Evolutionary conservation across 139 green algal species (phyloP), one percentile per base, ranked within the genome.

Genomic region (Volvox reticuliferus): DNA sequence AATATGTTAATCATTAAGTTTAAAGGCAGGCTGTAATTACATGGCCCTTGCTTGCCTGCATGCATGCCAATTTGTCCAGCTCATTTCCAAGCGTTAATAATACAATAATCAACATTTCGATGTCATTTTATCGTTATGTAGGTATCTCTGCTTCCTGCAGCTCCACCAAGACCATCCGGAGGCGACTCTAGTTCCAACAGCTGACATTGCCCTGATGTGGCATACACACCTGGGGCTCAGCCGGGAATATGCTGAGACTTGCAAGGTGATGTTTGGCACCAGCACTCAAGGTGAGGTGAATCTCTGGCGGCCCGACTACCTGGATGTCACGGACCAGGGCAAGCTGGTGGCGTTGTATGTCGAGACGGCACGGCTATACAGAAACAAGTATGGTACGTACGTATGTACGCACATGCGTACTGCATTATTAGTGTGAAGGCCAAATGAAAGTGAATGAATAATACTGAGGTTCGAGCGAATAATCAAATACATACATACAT

Each of bases 121-220:
- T 18, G 1, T 61, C 61, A 16, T 20, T 55, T 14, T 26, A 55
- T 55, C 5, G 5, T 14, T 55, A 55, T 55, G 18, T 33, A 88
- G 82, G 84, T 89, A 89, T n/a, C 22, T 2, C 68, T 35, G 68
- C 24, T 89, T 89, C 68, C 68, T 89, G 84, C 26, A 55, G 32
- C 84, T 89, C 9, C 84, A 89, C 36, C 67, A 36, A 33, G 84
- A 33, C 5, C 68, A 89, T 73, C 84, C 84, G 26, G 20, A 19
- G 3, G 19, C n/a, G 21, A 68, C 67, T 18, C 36, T 89, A 65
- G 67, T 89, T 35, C 84, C 84, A 36, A 68, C 84, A 26, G 84
- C 84, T 13, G 84, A 89, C 67, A 69, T 89, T 13, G 84, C 84
- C 1, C 84, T 89, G 35, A 33, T 89, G 68, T 89, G 84, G 84